These are phyloP conservation scores for Amphicarpaea edgeworthii DNA, from an alignment of 306 rosid genomes.

Conservation along the genomic window DNA sequence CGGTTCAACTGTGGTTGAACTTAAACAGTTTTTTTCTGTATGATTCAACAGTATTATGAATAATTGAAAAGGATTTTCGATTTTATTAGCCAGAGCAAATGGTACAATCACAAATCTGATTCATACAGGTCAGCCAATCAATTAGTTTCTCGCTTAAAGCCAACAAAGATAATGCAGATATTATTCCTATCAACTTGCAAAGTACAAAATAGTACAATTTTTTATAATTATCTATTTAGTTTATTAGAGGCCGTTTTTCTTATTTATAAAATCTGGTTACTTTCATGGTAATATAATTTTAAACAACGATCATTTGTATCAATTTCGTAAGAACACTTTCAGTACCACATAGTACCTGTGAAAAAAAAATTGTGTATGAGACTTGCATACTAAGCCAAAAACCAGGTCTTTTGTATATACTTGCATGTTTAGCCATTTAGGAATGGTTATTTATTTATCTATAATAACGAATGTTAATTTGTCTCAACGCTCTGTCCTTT, in stretches of 20 bases:
- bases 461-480: not conserved
- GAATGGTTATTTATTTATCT: not conserved
- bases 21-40: no score
- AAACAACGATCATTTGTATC: not conserved
- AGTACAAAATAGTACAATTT: slow-evolving; percentile 16
- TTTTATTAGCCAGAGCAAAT: slow-evolving; percentile 21
- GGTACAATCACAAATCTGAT: slow-evolving; percentile 9
- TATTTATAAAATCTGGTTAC: not conserved
- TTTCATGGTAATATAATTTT: not conserved
- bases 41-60: not conserved
- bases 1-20: no score
- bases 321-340: not conserved
- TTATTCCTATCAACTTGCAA: slow-evolving; percentile 24
- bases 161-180: slow-evolving; percentile 5
- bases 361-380: not conserved
- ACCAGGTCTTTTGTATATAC: not conserved
- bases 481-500: not conserved
- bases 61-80: slow-evolving; percentile 13
- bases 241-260: not conserved
- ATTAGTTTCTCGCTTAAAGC: not conserved
- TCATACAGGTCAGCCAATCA: not conserved
- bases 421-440: not conserved
- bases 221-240: not conserved
- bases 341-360: not conserved
- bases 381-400: not conserved